Evolutionary conservation across 129 eudicot genomes (phyloP).

Genomic region (Escallonia rubra): DNA sequence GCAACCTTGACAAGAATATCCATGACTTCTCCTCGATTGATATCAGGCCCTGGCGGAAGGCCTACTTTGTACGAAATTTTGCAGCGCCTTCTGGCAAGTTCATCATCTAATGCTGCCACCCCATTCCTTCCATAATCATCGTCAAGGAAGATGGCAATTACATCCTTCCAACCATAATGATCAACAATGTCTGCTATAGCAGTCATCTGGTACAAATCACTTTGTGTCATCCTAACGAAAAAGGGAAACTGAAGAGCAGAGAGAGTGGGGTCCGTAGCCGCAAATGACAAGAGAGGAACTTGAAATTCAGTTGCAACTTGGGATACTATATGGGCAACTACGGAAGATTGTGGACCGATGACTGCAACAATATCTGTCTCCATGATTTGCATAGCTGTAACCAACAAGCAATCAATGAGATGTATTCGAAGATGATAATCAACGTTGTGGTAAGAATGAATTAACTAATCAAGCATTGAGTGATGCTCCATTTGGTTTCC

Average conservation of each 20-base stretch:
- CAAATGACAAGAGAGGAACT: constrained; percentile 80
- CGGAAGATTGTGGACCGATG: constrained; percentile 89
- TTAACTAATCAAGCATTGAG: no score
- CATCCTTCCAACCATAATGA: constrained; percentile 65
- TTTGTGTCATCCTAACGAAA: constrained; percentile 69
- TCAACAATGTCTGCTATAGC: constrained; percentile 66
- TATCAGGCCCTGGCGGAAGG: constrained; percentile 51
- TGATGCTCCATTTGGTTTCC: no score
- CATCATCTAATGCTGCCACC: constrained; percentile 66
- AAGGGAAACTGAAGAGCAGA: constrained; percentile 77
- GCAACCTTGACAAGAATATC: constrained; percentile 72
- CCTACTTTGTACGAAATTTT: constrained; percentile 59
- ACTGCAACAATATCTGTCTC: constrained; percentile 68
- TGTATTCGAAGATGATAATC: neutral
- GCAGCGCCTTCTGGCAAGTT: constrained; percentile 70
- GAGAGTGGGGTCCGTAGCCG: constrained; percentile 92
- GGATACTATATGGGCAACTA: constrained; percentile 66
- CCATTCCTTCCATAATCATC: constrained; percentile 94
- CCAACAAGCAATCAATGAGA: neutral
- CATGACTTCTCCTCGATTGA: constrained; percentile 56
- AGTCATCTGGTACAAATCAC: constrained; percentile 81
- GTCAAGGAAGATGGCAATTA: constrained; percentile 58
- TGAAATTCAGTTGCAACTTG: constrained; percentile 70
- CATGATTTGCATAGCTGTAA: constrained; percentile 80
- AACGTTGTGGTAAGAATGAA: no score